Evolutionary conservation across 257 asterid species (phyloP).

Genomic region (Marsdenia floribunda): DNA sequence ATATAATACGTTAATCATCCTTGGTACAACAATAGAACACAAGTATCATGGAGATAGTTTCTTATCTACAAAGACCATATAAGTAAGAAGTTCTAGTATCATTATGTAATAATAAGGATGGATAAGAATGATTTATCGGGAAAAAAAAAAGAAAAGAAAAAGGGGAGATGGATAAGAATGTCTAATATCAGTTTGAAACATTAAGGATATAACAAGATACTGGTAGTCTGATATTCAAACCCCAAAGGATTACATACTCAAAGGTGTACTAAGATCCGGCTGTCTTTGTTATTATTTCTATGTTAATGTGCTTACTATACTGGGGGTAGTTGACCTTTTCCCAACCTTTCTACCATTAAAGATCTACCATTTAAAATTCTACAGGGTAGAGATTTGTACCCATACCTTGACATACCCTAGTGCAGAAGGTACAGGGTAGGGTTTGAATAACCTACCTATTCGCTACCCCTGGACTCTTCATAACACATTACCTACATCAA

Average conservation of each 20-base stretch:
- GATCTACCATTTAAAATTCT: no score
- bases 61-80: neutral
- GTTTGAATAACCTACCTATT: no score
- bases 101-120: neutral
- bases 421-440: no score
- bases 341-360: no score
- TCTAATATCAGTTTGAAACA: neutral
- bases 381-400: no score
- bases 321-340: no score
- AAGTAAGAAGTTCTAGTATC: neutral
- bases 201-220: neutral
- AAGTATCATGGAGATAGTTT: neutral
- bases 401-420: no score
- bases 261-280: neutral
- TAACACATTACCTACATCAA: no score
- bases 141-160: no score
- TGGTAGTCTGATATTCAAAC: neutral
- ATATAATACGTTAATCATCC: neutral
- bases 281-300: no score
- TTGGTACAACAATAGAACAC: neutral
- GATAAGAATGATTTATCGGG: neutral
- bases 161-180: neutral
- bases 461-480: no score
- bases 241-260: neutral
- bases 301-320: no score